Evolutionary conservation across 2,329 filamentous ascomycete species (phyloP).

Genomic region (Thielaviopsis euricoi): DNA sequence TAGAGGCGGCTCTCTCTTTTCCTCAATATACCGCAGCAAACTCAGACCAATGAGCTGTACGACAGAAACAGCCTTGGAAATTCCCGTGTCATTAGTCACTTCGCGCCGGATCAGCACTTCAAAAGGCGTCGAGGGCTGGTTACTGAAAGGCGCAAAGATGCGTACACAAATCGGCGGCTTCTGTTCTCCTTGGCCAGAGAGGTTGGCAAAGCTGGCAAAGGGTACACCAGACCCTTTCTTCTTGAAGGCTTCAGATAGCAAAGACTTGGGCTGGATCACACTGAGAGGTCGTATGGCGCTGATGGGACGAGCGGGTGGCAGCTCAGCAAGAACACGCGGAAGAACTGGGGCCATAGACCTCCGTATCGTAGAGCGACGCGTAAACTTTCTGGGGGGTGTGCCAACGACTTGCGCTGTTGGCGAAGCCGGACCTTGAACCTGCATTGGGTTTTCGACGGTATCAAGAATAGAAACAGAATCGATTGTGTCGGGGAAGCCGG

Average conservation of each 20-base stretch:
- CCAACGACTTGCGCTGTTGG: constrained; percentile 42
- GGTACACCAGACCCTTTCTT: constrained; percentile 56
- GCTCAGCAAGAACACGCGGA: constrained; percentile 41
- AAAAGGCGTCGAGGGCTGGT: constrained; percentile 44
- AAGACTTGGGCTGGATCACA: constrained; percentile 50
- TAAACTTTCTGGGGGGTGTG: constrained; percentile 45
- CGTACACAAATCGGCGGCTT: constrained; percentile 56
- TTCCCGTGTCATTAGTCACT: constrained; percentile 49
- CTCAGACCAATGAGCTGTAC: constrained; percentile 69
- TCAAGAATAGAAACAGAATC: constrained; percentile 58
- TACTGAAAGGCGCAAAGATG: constrained; percentile 60
- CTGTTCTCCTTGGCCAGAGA: constrained; percentile 63
- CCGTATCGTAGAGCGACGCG: constrained; percentile 45
- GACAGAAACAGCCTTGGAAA: constrained; percentile 49
- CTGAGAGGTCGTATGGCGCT: constrained; percentile 48
- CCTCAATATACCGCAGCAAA: constrained; percentile 62
- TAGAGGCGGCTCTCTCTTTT: constrained; percentile 53
- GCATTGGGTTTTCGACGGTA: constrained; percentile 40
- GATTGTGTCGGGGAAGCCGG: constrained; percentile 48
- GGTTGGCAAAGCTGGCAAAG: constrained; percentile 58
- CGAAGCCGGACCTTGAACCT: constrained; percentile 27
- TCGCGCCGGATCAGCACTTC: constrained; percentile 57
- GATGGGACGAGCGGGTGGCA: constrained; percentile 56
- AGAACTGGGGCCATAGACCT: constrained; percentile 41
- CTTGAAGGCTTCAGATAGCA: constrained; percentile 56